A percentile compares a stretch with the other conserved stretches of the same genome.
phyloP scores from a whole-genome alignment of 2,329 filamentous ascomycete genomes.

The Colletotrichum cordylinicola region DNA sequence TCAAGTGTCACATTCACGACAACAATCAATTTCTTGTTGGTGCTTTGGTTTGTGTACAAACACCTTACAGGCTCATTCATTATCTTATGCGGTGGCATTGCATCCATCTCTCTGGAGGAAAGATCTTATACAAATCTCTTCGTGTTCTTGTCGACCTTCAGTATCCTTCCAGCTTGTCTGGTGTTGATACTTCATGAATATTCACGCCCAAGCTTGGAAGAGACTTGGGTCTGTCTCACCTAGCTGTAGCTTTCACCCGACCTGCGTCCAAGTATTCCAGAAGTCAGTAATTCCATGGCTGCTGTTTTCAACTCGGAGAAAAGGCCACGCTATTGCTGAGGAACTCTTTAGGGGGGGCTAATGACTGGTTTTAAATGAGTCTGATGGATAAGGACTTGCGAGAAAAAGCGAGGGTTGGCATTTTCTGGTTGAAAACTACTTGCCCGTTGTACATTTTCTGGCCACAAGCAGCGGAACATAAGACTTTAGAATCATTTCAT shows the following conservation, averaged over 20 bases:
- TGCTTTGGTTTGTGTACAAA: not conserved
- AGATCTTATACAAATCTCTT: not conserved
- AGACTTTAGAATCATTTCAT: not conserved
- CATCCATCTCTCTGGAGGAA: not conserved
- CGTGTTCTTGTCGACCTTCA: not conserved
- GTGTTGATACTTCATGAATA: not conserved
- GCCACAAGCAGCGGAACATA: not conserved
- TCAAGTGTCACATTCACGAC: not conserved
- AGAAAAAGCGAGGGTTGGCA: not conserved
- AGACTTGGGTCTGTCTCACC: not conserved
- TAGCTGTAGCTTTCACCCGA: not conserved
- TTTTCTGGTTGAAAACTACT: not conserved
- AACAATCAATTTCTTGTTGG: accelerated
- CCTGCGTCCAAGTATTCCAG: accelerated
- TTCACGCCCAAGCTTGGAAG: not conserved
- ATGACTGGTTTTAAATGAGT: not conserved
- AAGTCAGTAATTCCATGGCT: not conserved
- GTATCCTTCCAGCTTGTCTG: not conserved
- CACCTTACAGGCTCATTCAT: not conserved
- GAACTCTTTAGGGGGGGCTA: not conserved
- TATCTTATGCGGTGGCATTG: not conserved
- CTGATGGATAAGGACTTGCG: not conserved
- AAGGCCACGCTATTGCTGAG: not conserved
- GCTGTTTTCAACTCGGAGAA: not conserved
- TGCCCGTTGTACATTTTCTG: not conserved